Evolutionary conservation across 1,284 basidiomycete species (phyloP), one percentile per base, ranked within the genome.

Genomic region (Meripilus lineatus): DNA sequence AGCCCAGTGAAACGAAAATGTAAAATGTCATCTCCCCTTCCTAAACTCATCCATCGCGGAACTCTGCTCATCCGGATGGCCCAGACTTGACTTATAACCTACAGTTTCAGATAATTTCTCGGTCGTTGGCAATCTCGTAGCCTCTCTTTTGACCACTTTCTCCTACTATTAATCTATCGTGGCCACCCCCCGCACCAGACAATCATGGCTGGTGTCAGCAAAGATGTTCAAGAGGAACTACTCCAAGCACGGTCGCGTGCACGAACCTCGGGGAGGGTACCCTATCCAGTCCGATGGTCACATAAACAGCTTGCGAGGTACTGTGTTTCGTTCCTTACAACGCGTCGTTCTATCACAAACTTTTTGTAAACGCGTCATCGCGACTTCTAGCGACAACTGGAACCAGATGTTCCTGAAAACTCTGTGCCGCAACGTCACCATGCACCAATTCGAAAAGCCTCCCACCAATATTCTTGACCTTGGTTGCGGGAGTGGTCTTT

Each of bases 401-500:
- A 76, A 84, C 55, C 70, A 74, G 45, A 72, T 82, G 68, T 80
- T 83, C 61, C 62, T 81, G 51, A 65, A 64, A 30, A 70, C 69
- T 41, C 71, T 74, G 48, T 65, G 56, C 33, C 58, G 66, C 30
- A 63, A 68, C 14, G 51, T 83, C 32, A 78, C 83, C 1, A 67
- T 81, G 47, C 70, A 79, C 52, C 64, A 70, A 34, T 77, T 81
- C 39, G 63, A 70, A 4, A 56, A 55, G 1, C 73, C 77, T 14
- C 84, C 84, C 0, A 38, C 54, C 1, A 63, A 67, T 4, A 69
- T 85, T 0, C 72, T 89, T 7, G 85, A 88, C 56, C 66, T 93
- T 20, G 91, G 90, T 0, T 91, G 87, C 57, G 90, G 91, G 3
- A 79, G 78, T 45, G 91, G 91, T 0, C 74, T 79, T 42, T 88